Evolutionary conservation across 768 basidiomycete genomes (phyloP).

Genomic region (Flagelloscypha sp.): DNA sequence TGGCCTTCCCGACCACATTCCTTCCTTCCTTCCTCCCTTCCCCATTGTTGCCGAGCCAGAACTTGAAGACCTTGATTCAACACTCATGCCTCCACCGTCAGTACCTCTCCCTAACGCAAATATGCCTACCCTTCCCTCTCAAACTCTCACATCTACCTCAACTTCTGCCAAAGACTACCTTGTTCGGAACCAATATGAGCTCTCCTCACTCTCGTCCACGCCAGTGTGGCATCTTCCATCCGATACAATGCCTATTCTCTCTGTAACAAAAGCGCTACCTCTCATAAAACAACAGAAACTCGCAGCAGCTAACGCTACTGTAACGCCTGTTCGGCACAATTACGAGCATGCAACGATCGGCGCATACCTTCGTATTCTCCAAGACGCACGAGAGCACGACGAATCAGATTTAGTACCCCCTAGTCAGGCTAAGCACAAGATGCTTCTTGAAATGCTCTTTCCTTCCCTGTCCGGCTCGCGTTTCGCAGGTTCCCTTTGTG

Average conservation of each 20-base stretch:
- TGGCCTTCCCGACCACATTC: conserved; percentile 63
- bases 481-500: too few species aligned
- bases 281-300: conserved; percentile 53
- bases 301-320: too few species aligned
- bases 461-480: conserved; percentile 49
- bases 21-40: conserved; percentile 62
- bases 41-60: conserved; percentile 29
- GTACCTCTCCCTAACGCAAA: conserved; percentile 18
- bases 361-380: conserved; percentile 74
- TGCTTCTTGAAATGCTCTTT: conserved; percentile 62
- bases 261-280: conserved; percentile 19
- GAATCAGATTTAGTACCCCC: conserved; percentile 29
- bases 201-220: conserved; percentile 57
- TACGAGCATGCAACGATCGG: conserved; percentile 51
- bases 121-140: conserved; percentile 29
- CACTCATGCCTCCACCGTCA: conserved; percentile 27
- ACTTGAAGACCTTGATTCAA: conserved; percentile 20
- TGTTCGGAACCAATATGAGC: conserved; percentile 63
- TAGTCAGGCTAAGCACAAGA: conserved; percentile 61
- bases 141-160: conserved; percentile 36
- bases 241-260: conserved; percentile 18
- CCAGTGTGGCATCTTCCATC: conserved; percentile 67
- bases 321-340: too few species aligned
- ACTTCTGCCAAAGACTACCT: conserved; percentile 58
- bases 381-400: conserved; percentile 49